These are phyloP conservation scores for Calycina marina DNA, from an alignment of 2,329 filamentous ascomycete species.

Conservation along the genomic window DNA sequence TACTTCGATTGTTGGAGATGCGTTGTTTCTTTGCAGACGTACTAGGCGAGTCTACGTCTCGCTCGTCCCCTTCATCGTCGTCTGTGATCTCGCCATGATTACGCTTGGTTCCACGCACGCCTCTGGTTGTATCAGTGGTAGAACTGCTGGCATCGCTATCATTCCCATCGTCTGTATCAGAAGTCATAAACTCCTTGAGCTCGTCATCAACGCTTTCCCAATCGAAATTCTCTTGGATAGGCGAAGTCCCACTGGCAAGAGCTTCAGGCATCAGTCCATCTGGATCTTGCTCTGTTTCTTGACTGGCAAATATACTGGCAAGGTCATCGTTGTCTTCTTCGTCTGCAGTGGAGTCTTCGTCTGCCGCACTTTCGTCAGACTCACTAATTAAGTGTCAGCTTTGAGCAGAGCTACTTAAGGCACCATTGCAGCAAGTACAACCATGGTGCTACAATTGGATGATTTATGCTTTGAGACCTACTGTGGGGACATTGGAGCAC, in stretches of 20 bases:
- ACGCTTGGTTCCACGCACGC: slow-evolving; percentile 17
- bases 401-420: slow-evolving; percentile 31
- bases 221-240: slow-evolving; percentile 44
- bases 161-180: slow-evolving; percentile 35
- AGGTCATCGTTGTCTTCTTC: slow-evolving; percentile 24
- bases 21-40: slow-evolving; percentile 36
- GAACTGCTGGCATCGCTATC: slow-evolving; percentile 15
- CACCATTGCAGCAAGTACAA: slow-evolving; percentile 24
- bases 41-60: slow-evolving; percentile 34
- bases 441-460: too few relatives aligned
- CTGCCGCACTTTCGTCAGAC: slow-evolving; percentile 24
- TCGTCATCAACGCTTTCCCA: slow-evolving; percentile 56
- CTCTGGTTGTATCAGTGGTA: slow-evolving; percentile 10
- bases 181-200: slow-evolving; percentile 56
- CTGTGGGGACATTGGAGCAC: not conserved
- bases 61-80: slow-evolving; percentile 20
- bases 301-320: slow-evolving; percentile 16
- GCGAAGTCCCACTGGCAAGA: slow-evolving; percentile 33
- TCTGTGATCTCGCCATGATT: slow-evolving; percentile 23
- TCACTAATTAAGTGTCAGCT: slow-evolving; percentile 28
- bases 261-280: slow-evolving; percentile 35
- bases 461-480: not conserved
- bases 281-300: slow-evolving; percentile 26
- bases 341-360: slow-evolving; percentile 16
- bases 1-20: slow-evolving; percentile 30